Base-by-base conservation (phyloP, 345 rosid genomes). In the Geranium rotundifolium region DNA sequence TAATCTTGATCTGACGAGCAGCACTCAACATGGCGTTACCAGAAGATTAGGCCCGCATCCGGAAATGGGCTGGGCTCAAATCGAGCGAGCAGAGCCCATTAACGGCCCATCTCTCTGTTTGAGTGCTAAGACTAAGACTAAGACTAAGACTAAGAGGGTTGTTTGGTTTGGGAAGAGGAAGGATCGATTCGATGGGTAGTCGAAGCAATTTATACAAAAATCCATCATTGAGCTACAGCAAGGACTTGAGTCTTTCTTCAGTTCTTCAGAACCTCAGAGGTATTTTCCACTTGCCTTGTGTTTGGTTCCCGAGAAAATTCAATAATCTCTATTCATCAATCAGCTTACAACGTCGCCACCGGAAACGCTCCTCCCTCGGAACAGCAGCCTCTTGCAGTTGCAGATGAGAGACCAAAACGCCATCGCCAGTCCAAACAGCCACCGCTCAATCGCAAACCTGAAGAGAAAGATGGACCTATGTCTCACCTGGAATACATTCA, bases 221-320 rank as follows among this genome's bases (percentile, higher is more conserved):
- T 46, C 80, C 87, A 39, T 87, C 90, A 0, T 54, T 79, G 62
- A 58, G 80, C 7, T 87, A 84, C 81, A 87, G 76, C 34, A 81
- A 77, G 27, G 86, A 87, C 67, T 30, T 84, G 23, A 68, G 70
- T 58, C 80, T 87, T 69, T 77, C 86, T 54, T 76, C 90, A 8
- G 88, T 82, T 58, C 88, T 87, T 62, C 83, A 76, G 68, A 87
- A 87, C 67, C 81, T 87, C 63, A 69, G 68, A 75, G 92, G 89
- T 84, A 39, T 12, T 57, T 7, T 19, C 4, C 14, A 15, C 4
- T 41, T 14, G 7, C 18, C 61, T 55, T 54, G 8, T 7, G 29
- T 61, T 54, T 29, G 52, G 52, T 46, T 46, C 14, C 52, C 52
- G 13, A 14, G 52, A 46, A 46, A 46, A 46, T 46, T 46, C 41